These are phyloP conservation scores for Butyriboletus loyo DNA, from an alignment of 768 basidiomycete species.

Conservation along the genomic window DNA sequence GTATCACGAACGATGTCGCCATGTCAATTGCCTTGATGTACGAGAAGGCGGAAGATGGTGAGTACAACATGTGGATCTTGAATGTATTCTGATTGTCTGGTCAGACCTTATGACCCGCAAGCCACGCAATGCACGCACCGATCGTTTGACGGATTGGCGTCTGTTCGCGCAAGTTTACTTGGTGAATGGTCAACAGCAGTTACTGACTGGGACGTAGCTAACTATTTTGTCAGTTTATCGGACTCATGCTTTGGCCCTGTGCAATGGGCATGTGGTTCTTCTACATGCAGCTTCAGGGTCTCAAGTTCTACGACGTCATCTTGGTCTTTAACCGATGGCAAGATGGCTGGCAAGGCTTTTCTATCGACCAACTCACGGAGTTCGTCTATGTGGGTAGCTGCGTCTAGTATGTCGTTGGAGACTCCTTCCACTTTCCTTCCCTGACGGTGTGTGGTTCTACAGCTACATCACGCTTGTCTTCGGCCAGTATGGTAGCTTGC, in stretches of 20 bases:
- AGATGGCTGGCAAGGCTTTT: slow-evolving; percentile 35
- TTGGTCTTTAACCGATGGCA: slow-evolving; percentile 39
- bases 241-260: slow-evolving; percentile 44
- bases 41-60: slow-evolving; percentile 50
- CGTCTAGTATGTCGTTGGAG: slow-evolving; percentile 36
- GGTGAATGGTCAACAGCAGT: slow-evolving; percentile 25
- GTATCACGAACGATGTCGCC: slow-evolving; percentile 48
- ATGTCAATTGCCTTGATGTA: slow-evolving; percentile 50
- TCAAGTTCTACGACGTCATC: slow-evolving; percentile 35
- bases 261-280: slow-evolving; percentile 42
- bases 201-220: background rate
- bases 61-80: background rate
- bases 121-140: slow-evolving; percentile 47
- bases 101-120: slow-evolving; percentile 45
- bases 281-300: slow-evolving; percentile 36
- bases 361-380: slow-evolving; percentile 28
- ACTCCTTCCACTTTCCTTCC: background rate
- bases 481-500: slow-evolving; percentile 24
- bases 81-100: background rate
- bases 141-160: slow-evolving; percentile 47
- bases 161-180: slow-evolving; percentile 48
- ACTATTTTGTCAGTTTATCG: slow-evolving; percentile 34
- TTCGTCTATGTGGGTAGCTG: slow-evolving; percentile 41
- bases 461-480: slow-evolving; percentile 38
- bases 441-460: background rate